phyloP scores from a whole-genome alignment of 2,329 filamentous ascomycete species.

The Penicillium freii region DNA sequence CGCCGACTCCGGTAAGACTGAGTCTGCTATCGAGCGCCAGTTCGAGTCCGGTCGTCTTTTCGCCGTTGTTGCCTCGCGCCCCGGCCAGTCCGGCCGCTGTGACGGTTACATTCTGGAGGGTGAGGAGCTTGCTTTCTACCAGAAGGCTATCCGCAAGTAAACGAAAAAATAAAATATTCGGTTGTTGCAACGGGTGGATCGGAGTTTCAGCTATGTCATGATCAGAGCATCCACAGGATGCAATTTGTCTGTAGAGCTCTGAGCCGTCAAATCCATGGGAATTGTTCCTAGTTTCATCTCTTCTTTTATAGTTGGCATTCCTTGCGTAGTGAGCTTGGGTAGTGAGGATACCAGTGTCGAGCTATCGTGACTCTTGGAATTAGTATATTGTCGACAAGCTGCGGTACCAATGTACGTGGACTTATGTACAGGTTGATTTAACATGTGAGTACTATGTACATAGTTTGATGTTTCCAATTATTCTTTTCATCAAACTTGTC shows the following conservation, averaged over 20 bases:
- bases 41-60: constrained; percentile 98
- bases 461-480: neutral
- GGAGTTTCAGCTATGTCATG: constrained; percentile 42
- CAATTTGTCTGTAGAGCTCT: constrained; percentile 42
- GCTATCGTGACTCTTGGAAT: neutral
- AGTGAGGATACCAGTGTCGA: neutral
- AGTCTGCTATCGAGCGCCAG: constrained; percentile 89
- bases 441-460: neutral
- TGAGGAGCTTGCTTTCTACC: constrained; percentile 99
- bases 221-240: constrained; percentile 34
- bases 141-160: constrained; percentile 99
- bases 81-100: constrained; percentile 92
- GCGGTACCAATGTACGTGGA: neutral
- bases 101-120: constrained; percentile 99
- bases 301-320: constrained; percentile 13
- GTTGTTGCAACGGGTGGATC: constrained; percentile 34
- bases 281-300: constrained; percentile 32
- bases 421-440: neutral
- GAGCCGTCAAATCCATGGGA: constrained; percentile 39
- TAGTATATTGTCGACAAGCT: neutral
- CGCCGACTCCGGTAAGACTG: constrained; percentile 85
- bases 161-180: constrained; percentile 37
- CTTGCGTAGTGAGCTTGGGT: neutral
- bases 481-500: neutral
- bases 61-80: constrained; percentile 87